phyloP scores from a whole-genome alignment of 257 asterid species.

The Verbena officinalis region DNA sequence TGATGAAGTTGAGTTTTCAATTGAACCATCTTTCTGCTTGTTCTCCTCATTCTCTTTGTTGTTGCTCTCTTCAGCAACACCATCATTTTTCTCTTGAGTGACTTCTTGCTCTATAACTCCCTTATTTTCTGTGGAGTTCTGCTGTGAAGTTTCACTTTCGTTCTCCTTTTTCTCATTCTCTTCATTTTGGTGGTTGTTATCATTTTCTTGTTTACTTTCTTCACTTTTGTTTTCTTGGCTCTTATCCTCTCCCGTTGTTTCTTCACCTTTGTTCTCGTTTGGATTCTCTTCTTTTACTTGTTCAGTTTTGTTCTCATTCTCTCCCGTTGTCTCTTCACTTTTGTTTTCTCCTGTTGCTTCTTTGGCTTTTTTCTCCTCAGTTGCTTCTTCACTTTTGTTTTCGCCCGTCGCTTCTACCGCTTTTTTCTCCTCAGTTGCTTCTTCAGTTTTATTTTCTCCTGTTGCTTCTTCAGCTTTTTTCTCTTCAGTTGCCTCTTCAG shows the following conservation, averaged over 20 bases:
- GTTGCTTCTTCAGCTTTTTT: no score
- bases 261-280: constrained; percentile 18
- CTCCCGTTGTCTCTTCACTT: constrained; percentile 7
- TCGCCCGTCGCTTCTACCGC: no score
- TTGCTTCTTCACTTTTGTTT: no score
- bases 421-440: no score
- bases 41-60: constrained; percentile 37
- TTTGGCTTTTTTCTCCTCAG: constrained; percentile 17
- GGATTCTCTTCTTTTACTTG: constrained; percentile 10
- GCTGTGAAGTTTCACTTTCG: constrained; percentile 33
- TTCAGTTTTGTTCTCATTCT: constrained; percentile 19
- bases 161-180: constrained; percentile 31
- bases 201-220: not conserved
- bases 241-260: not conserved
- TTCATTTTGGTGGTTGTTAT: constrained; percentile 7
- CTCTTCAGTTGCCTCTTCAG: no score
- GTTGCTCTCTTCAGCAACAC: constrained; percentile 32
- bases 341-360: constrained; percentile 11
- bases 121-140: constrained; percentile 42
- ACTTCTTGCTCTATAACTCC: constrained; percentile 36
- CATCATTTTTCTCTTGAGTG: constrained; percentile 37
- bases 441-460: no score
- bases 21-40: constrained; percentile 37
- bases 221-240: constrained; percentile 5
- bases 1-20: constrained; percentile 36